Percentiles rank a stretch among this genome's conserved stretches.
Conservation (phyloP, 257 asterid species). For the Ajuga chamaepitys region DNA sequence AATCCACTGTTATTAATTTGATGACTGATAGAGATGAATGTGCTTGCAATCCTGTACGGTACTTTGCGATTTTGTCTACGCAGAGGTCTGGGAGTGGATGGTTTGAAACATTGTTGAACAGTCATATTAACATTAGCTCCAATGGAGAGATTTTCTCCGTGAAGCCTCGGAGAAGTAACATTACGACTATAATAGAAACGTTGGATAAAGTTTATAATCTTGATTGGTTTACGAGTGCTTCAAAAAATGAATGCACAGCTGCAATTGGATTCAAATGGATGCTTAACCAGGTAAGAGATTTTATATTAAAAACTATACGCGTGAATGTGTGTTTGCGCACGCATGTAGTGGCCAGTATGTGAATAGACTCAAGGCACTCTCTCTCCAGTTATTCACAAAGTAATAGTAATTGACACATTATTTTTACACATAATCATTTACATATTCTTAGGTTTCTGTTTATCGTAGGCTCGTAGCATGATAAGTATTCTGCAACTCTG, state of each 20-base stretch:
- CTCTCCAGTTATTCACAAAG: neutral
- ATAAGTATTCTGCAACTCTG: too few species aligned
- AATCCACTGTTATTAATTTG: neutral
- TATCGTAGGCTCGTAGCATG: too few species aligned
- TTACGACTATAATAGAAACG: conserved; percentile 65
- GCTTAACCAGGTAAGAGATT: conserved; percentile 78
- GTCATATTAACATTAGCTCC: conserved; percentile 89
- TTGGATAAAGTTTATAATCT: conserved; percentile 77
- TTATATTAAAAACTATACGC: neutral
- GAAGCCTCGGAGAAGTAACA: conserved; percentile 66
- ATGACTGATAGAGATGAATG: conserved; percentile 70
- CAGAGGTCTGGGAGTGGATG: conserved; percentile 99
- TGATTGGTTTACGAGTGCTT: conserved; percentile 83
- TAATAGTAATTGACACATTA: neutral
- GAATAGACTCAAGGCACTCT: neutral
- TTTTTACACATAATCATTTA: too few species aligned
- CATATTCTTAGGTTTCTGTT: too few species aligned
- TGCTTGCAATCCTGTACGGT: conserved; percentile 81
- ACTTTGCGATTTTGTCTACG: conserved; percentile 82
- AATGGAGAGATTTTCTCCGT: conserved; percentile 96
- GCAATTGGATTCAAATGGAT: conserved; percentile 99
- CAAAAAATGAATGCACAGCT: conserved; percentile 96
- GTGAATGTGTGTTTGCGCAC: neutral
- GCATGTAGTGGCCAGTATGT: neutral
- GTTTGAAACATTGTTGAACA: conserved; percentile 91